Percentiles rank a stretch among this genome's conserved stretches.
These are phyloP conservation scores for Paragyromitra xinjiangensis DNA, from an alignment of 495 filamentous ascomycete genomes.

Conservation along the genomic window DNA sequence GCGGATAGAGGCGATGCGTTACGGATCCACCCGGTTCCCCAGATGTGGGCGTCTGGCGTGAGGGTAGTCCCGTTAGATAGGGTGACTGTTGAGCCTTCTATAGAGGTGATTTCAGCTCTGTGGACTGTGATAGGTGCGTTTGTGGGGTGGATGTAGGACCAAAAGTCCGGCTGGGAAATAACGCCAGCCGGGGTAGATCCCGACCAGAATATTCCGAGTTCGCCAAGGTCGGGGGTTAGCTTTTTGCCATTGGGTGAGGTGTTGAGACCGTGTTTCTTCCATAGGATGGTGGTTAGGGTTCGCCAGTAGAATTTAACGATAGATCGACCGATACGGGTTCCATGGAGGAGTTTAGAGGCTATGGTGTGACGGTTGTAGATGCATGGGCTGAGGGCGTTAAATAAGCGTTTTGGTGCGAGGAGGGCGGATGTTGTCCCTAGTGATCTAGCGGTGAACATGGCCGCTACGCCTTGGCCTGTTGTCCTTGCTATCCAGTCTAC, in stretches of 20 bases:
- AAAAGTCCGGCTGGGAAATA: slow-evolving; percentile 46
- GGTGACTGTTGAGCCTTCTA: slow-evolving; percentile 17
- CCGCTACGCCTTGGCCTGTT: slow-evolving; percentile 59
- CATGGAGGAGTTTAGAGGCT: slow-evolving; percentile 51
- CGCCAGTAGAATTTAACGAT: slow-evolving; percentile 39
- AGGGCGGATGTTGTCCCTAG: slow-evolving; percentile 56
- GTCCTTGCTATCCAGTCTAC: slow-evolving; percentile 63
- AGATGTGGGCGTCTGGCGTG: slow-evolving; percentile 53
- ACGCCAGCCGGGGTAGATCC: slow-evolving; percentile 44
- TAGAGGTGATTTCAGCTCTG: slow-evolving; percentile 42
- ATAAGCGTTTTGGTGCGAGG: slow-evolving; percentile 28
- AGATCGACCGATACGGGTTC: slow-evolving; percentile 26
- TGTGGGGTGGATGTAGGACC: slow-evolving; percentile 43
- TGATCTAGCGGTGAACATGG: slow-evolving; percentile 58
- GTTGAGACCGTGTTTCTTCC: slow-evolving; percentile 44
- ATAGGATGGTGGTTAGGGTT: slow-evolving; percentile 29
- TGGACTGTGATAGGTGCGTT: slow-evolving; percentile 51
- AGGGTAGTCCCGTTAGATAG: slow-evolving; percentile 46
- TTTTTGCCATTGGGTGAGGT: slow-evolving; percentile 49
- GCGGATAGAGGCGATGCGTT: slow-evolving; percentile 30
- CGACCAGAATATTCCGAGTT: slow-evolving; percentile 47
- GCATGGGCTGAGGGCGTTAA: slow-evolving; percentile 55
- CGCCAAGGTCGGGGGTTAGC: slow-evolving; percentile 37
- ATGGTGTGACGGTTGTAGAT: slow-evolving; percentile 56
- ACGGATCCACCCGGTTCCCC: slow-evolving; percentile 56